Evolutionary conservation across 2,329 filamentous ascomycete genomes (phyloP), one percentile per base, ranked within the genome.

Genomic region (Grosmannia huntii): DNA sequence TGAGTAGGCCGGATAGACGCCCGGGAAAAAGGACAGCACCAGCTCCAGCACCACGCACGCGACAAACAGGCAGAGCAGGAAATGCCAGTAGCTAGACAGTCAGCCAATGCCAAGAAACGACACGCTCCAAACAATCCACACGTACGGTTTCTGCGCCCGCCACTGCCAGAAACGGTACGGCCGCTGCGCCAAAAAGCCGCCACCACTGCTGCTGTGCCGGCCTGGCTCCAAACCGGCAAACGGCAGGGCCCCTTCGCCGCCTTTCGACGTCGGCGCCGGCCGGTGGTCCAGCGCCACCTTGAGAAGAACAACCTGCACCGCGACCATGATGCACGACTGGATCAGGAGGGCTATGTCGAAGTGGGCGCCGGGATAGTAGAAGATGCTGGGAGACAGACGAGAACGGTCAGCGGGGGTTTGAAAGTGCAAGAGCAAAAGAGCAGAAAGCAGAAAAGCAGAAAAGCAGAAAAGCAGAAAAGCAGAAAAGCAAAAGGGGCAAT

Each of bases 111-210:
- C 7, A 4, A 28, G 28, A 28, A 28, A 28, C 28, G 7, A 7
- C n/a, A n/a, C n/a, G n/a, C n/a, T n/a, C n/a, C n/a, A 28, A 28
- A 28, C 28, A 28, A 7, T 28, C 7, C 28, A 16, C 41, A 75
- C 80, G 60, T 68, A 85, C 73, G 87, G 86, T 65, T 83, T 84
- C 6, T 83, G 77, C 23, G 81, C 82, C 59, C 83, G 79, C 89
- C 89, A 92, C 70, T 89, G 87, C 89, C 89, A 92, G 69, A 92
- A 92, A 66, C 84, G 80, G 68, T 84, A 91, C 0, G 88, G 88
- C 27, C 88, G 76, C 51, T 71, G 71, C 59, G 69, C 70, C 59
- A 63, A 71, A 48, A 68, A 64, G 11, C 68, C 72, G 23, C 48
- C 54, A 21, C 49, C 16, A 9, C 46, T 5, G 54, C 41, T 16